Evolutionary conservation across 148 eudicot genomes (phyloP).

Genomic region (Rhododendron mucronatum): DNA sequence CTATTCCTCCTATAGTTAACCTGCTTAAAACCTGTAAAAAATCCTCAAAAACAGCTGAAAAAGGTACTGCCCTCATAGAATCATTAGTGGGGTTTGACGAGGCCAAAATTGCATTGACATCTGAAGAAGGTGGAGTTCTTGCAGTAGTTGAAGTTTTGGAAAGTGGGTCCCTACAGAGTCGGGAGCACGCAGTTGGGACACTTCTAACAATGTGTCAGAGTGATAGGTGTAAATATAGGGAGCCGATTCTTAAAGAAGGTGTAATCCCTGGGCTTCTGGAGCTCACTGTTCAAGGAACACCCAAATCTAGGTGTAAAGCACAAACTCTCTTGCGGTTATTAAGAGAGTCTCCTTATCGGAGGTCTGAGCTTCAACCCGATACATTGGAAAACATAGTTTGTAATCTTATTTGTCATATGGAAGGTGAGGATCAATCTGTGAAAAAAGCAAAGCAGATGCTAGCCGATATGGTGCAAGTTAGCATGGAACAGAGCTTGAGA

Average conservation of each 20-base stretch:
- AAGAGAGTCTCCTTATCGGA: conserved; percentile 74
- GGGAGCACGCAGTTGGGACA: conserved; percentile 87
- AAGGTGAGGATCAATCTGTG: conserved; percentile 72
- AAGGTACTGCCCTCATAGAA: conserved; percentile 73
- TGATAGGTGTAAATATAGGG: conserved; percentile 70
- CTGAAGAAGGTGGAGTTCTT: conserved; percentile 80
- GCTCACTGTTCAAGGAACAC: conserved; percentile 88
- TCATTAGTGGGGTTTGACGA: conserved; percentile 61
- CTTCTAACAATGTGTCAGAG: conserved; percentile 76
- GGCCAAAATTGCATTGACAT: conserved; percentile 50
- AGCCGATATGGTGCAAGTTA: conserved; percentile 94
- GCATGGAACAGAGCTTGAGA: conserved; percentile 96
- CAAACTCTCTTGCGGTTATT: conserved; percentile 58
- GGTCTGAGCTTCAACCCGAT: conserved; percentile 67
- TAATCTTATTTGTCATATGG: conserved; percentile 69
- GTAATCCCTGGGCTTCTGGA: conserved; percentile 92
- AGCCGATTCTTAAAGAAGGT: conserved; percentile 83
- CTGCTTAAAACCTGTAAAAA: conserved; percentile 69
- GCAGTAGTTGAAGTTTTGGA: conserved; percentile 88
- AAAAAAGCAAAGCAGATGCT: conserved; percentile 84
- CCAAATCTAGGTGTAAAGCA: conserved; percentile 66
- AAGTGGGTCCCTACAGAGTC: conserved; percentile 70
- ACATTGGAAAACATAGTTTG: conserved; percentile 83
- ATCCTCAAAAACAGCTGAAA: conserved; percentile 74
- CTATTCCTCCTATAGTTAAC: conserved; percentile 53